These are phyloP conservation scores for Niebla homalea DNA, from an alignment of 495 filamentous ascomycete species.

Conservation along the genomic window DNA sequence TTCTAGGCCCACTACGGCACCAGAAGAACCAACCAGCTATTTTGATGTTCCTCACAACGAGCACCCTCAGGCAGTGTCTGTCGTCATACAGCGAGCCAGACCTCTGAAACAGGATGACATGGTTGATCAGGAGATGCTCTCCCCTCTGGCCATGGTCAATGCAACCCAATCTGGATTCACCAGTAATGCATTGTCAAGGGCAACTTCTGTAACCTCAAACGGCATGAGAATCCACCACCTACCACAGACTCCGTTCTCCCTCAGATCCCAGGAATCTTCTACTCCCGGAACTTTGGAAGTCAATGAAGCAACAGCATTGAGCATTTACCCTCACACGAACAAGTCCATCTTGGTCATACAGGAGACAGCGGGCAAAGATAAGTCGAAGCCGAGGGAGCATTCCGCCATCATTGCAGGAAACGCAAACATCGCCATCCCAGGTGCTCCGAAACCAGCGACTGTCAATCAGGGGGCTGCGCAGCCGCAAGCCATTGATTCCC, in stretches of 20 bases:
- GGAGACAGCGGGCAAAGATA: constrained; percentile 26
- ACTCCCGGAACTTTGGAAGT: constrained; percentile 40
- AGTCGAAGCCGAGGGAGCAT: constrained; percentile 8
- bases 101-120: constrained; percentile 3
- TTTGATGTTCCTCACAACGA: constrained; percentile 22
- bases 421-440: constrained; percentile 10
- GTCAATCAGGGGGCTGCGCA: constrained; percentile 34
- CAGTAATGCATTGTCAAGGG: constrained; percentile 51
- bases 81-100: constrained; percentile 20
- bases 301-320: constrained; percentile 67
- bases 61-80: constrained; percentile 29
- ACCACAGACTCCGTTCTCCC: constrained; percentile 28
- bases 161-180: constrained; percentile 62
- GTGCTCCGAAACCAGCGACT: constrained; percentile 20
- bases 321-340: constrained; percentile 78
- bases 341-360: constrained; percentile 68
- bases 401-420: constrained; percentile 19
- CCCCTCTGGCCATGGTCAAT: constrained; percentile 40
- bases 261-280: constrained; percentile 28
- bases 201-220: constrained; percentile 52
- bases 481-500: constrained; percentile 44
- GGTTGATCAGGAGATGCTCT: neutral
- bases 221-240: constrained; percentile 44
- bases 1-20: constrained; percentile 22
- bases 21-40: constrained; percentile 21